These are phyloP conservation scores for Alternaria conjuncta DNA, from an alignment of 2,329 filamentous ascomycete species.

Conservation along the genomic window DNA sequence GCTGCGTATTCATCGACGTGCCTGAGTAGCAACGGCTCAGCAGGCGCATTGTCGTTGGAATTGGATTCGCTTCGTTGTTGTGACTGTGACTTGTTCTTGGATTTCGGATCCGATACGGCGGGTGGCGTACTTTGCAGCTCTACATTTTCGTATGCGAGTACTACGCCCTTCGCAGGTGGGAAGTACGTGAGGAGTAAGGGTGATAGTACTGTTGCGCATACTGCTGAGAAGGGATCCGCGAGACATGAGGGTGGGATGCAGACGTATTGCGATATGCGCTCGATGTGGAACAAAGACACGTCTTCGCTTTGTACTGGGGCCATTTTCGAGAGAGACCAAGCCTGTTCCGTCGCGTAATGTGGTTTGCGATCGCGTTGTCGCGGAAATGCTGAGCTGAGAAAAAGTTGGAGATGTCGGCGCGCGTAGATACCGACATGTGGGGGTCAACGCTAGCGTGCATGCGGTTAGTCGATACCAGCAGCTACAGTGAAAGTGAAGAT, in stretches of 20 bases:
- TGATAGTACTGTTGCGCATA: conserved; percentile 75
- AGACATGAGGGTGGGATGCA: conserved; percentile 75
- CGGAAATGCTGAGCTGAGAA: conserved; percentile 23
- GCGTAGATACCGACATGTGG: conserved; percentile 15
- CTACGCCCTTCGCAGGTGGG: conserved; percentile 72
- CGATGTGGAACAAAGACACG: conserved; percentile 68
- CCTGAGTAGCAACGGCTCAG: conserved; percentile 24
- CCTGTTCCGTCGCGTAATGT: background rate
- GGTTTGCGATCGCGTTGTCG: conserved; percentile 24
- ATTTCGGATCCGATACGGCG: background rate
- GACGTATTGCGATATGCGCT: conserved; percentile 82
- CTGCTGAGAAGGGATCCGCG: conserved; percentile 71
- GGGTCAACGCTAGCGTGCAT: conserved; percentile 13
- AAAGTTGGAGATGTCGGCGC: conserved; percentile 39
- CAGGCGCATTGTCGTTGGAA: conserved; percentile 3
- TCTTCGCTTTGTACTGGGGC: conserved; percentile 27
- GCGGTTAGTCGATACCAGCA: conserved; percentile 1
- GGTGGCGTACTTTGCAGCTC: conserved; percentile 66
- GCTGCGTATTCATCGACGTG: conserved; percentile 75
- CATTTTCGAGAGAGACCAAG: conserved; percentile 24
- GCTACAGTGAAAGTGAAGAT: background rate
- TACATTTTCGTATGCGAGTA: conserved; percentile 75
- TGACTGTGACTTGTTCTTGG: conserved; percentile 10
- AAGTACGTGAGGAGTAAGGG: conserved; percentile 80
- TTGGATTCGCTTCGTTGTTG: conserved; percentile 11